Base-by-base conservation (phyloP, 1,139 yeast genomes). In the Magnusiomyces paraingens region DNA sequence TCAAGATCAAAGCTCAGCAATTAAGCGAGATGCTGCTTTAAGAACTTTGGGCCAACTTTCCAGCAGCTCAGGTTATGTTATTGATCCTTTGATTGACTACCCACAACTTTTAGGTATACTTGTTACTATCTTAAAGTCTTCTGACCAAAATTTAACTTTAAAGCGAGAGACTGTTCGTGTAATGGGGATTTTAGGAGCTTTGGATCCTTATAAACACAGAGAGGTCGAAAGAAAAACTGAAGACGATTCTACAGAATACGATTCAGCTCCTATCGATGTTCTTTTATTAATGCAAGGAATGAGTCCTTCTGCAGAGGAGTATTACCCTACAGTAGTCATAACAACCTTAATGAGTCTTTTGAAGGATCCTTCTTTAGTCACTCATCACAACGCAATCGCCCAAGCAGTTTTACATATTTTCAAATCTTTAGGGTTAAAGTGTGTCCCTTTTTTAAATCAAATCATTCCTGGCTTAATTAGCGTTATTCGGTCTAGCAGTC, bases 141-240 rank as follows among this genome's bases (percentile, higher is more conserved):
- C 65, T 42, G 97, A 90, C 62, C 81, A 84, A 14, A 82, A 94
- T 0, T 79, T 84, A 1, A 73, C 79, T 2, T 83, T 88, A 4
- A 80, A 94, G 62, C 75, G 96, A 56, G 98, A 91, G 67, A 86
- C 96, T 0, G 96, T 93, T 0, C 77, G 93, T 60, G 72, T 93
- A 21, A 73, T 93, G 58, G 99, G 99, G 64, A 90, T 91, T 42
- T 73, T 94, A 47, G 99, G 99, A 57, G 99, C 99, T 0, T 74
- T 94, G 52, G 99, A 94, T 70, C 99, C 99, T 1, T 93, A 91
- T 67, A 90, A 88, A 64, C 94, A 90, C 63, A 82, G 96, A 53
- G 96, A 89, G 64, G 90, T 91, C 10, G 98, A 91, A 65, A 84
- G 88, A 57, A 79, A 78, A 15, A 65, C 67, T n/a, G 72, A 74